phyloP scores from a whole-genome alignment of 768 basidiomycete genomes.

The Lactarius trivialis region DNA sequence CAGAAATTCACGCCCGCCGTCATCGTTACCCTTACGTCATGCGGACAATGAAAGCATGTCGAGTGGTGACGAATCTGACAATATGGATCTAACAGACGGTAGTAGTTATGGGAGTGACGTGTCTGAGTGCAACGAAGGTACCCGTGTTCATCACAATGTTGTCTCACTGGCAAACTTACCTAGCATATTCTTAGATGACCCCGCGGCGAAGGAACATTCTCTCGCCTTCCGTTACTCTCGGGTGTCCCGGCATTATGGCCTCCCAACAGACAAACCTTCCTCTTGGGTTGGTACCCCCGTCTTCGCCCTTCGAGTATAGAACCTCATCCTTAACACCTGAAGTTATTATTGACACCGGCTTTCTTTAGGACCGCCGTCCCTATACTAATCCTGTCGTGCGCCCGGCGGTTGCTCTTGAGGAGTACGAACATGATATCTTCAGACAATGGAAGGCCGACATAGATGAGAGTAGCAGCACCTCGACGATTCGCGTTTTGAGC shows the following conservation, averaged over 20 bases:
- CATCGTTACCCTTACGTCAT: slow-evolving; percentile 29
- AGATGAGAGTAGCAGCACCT: slow-evolving; percentile 22
- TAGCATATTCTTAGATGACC: neutral
- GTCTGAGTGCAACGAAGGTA: slow-evolving; percentile 47
- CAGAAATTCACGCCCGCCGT: slow-evolving; percentile 50
- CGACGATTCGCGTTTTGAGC: slow-evolving; percentile 6
- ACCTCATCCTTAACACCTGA: neutral
- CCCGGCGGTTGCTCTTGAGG: neutral
- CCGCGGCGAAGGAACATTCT: neutral
- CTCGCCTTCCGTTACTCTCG: slow-evolving; percentile 38
- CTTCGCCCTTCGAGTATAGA: slow-evolving; percentile 27
- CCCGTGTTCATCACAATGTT: slow-evolving; percentile 9
- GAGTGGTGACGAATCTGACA: slow-evolving; percentile 75
- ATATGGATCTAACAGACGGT: slow-evolving; percentile 59
- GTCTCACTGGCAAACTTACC: neutral
- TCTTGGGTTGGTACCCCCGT: slow-evolving; percentile 47
- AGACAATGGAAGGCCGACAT: slow-evolving; percentile 59
- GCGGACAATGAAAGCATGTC: slow-evolving; percentile 49
- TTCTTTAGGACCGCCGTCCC: slow-evolving; percentile 10
- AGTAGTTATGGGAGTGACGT: slow-evolving; percentile 33
- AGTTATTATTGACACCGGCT: neutral
- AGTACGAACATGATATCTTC: slow-evolving; percentile 42
- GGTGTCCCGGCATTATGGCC: slow-evolving; percentile 43
- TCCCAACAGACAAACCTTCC: slow-evolving; percentile 32
- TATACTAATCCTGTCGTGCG: neutral